phyloP scores from a whole-genome alignment of 306 rosid species.

The Phaseolus lunatus region DNA sequence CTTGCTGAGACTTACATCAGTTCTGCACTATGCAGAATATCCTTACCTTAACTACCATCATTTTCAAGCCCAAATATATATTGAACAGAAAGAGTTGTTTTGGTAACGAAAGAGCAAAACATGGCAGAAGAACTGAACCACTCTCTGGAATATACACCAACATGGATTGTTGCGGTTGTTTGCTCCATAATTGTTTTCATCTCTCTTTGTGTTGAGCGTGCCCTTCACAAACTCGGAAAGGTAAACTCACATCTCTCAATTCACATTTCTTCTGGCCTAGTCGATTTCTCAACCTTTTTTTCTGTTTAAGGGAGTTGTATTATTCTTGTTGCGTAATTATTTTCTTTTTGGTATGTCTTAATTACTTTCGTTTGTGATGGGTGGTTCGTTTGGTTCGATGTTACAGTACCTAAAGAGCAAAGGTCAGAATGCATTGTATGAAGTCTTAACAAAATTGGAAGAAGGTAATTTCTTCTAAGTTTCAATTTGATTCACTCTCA shows the following conservation, averaged over 20 bases:
- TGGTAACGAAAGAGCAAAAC: constrained; percentile 32
- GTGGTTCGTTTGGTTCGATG: constrained; percentile 43
- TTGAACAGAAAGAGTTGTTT: constrained; percentile 27
- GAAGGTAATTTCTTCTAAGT: constrained; percentile 64
- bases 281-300: constrained; percentile 25
- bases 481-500: constrained; percentile 23
- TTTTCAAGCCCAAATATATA: constrained; percentile 30
- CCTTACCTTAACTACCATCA: constrained; percentile 34
- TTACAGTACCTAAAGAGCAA: constrained; percentile 54
- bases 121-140: constrained; percentile 62
- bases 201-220: constrained; percentile 75
- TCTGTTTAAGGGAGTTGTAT: constrained; percentile 28
- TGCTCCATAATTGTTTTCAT: constrained; percentile 78
- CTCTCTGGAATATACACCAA: constrained; percentile 83
- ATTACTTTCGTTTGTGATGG: constrained; percentile 27
- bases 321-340: not conserved
- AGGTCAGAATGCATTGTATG: constrained; percentile 56
- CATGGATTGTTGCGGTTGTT: constrained; percentile 89
- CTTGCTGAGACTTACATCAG: constrained; percentile 39
- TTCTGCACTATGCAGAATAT: constrained; percentile 25
- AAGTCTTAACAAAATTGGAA: constrained; percentile 73
- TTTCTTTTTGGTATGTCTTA: not conserved
- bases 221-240: constrained; percentile 82
- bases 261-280: not conserved
- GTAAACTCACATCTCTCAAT: constrained; percentile 43